phyloP scores from a whole-genome alignment of 768 basidiomycete genomes.

The Lactarius vividus region DNA sequence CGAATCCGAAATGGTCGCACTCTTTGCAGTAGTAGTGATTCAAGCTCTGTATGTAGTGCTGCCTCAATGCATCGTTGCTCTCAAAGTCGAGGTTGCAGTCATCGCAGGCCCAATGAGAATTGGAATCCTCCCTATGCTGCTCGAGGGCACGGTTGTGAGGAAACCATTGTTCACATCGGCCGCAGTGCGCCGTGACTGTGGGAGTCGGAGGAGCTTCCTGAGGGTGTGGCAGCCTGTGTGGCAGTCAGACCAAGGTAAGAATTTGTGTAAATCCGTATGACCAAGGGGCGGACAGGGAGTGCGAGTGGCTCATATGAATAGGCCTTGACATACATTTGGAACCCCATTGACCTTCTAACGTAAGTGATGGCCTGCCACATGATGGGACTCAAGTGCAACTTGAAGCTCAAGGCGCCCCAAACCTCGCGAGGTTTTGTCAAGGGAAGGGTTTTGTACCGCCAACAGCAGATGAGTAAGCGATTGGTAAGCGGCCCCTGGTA shows the following conservation, averaged over 20 bases:
- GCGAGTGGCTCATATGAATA: neutral
- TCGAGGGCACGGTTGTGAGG: slow-evolving; percentile 25
- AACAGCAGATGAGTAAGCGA: too few relatives aligned
- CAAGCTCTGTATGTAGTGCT: neutral
- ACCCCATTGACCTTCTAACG: too few relatives aligned
- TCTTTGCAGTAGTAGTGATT: slow-evolving; percentile 7
- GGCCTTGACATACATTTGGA: neutral
- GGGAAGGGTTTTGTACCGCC: too few relatives aligned
- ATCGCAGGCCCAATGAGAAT: slow-evolving; percentile 44
- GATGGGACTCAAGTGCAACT: too few relatives aligned
- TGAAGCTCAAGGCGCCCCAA: too few relatives aligned
- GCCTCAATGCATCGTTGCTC: neutral
- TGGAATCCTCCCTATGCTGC: slow-evolving; percentile 33
- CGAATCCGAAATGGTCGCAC: neutral
- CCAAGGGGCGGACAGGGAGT: too few relatives aligned
- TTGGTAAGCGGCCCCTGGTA: too few relatives aligned
- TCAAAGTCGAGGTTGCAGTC: slow-evolving; percentile 48
- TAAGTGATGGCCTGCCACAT: too few relatives aligned
- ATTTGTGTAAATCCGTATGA: too few relatives aligned
- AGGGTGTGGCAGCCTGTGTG: neutral
- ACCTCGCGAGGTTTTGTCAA: too few relatives aligned
- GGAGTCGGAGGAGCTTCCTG: neutral
- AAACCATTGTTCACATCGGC: slow-evolving; percentile 24
- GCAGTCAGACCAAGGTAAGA: neutral
- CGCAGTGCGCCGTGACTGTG: slow-evolving; percentile 12